A percentile compares a stretch with the other conserved stretches of the same genome.
Evolutionary conservation across 2,329 filamentous ascomycete species (phyloP).

Genomic region (Calonectria crousiana): DNA sequence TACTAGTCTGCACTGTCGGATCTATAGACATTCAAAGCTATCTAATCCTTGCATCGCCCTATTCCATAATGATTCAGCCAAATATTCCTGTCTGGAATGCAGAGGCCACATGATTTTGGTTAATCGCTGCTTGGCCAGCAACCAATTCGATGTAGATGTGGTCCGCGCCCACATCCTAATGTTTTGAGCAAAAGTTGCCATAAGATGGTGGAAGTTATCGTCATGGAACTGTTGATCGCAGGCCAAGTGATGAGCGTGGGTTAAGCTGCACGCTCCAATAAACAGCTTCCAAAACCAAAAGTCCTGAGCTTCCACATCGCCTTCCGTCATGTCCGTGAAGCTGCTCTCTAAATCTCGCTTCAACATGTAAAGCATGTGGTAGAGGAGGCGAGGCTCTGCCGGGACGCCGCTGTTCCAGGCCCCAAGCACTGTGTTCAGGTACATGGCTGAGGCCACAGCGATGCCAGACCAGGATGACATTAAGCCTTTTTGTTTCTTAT

Average conservation of each 20-base stretch:
- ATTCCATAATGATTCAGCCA: neutral
- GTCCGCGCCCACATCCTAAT: neutral
- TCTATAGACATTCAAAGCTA: neutral
- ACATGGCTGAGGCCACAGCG: neutral
- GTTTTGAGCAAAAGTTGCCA: neutral
- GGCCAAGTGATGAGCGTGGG: neutral
- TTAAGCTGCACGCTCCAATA: neutral
- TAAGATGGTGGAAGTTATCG: neutral
- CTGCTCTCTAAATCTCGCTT: neutral
- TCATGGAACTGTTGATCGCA: neutral
- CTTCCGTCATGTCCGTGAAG: neutral
- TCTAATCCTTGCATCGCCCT: neutral
- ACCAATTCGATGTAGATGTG: neutral
- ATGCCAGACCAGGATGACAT: neutral
- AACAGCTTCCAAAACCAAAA: constrained; percentile 4
- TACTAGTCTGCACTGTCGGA: neutral
- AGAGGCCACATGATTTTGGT: neutral
- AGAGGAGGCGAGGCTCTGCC: neutral
- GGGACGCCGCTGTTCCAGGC: neutral
- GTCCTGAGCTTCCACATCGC: neutral
- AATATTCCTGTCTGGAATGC: neutral
- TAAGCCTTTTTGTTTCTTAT: neutral
- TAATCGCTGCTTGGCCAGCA: neutral
- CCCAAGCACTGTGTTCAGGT: neutral
- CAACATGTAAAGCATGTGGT: neutral